Base-by-base conservation (phyloP, 257 asterid genomes). In the Echites panduratus region DNA sequence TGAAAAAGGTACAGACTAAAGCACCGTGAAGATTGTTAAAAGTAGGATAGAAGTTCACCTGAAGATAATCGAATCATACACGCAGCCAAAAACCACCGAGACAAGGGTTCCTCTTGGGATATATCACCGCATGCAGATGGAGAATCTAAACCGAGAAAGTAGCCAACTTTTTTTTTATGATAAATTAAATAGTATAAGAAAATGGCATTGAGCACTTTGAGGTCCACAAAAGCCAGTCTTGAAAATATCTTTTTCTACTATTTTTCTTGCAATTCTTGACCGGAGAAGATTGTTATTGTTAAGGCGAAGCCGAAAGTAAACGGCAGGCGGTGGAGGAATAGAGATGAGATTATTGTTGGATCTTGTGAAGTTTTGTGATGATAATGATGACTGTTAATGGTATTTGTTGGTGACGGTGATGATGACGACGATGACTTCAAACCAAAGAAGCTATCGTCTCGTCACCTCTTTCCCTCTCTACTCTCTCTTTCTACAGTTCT, bases 1-100 rank as follows among this genome's bases (percentile, higher is more conserved):
- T 26, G 7, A 65, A 64, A 13, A 38, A 16, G 1, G 24, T 61
- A 38, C 10, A 2, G 12, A n/a, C 29, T 17, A 68, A 52, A 16
- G 26, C 72, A 40, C 0, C 13, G 3, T 13, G 40, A 67, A 80
- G 75, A 74, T 48, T 9, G 73, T 68, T 73, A 16, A 73, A 64
- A 80, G 76, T 56, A 65, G 65, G 78, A 45, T 73, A 67, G 82
- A 77, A 65, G 74, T 40, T 81, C 70, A 91, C 96, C 89, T 35
- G 79, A 70, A 16, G 78, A 79, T 26, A 78, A 73, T 75, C 83
- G 70, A 38, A 82, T 53, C 32, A 75, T 57, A 35, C 24, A 65
- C 35, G 83, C 78, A 71, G 78, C 70, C 41, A 64, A 77, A 79
- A n/a, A n/a, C n/a, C 24, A 70, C 61, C 86, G 80, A 14, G 84